Base-by-base conservation (phyloP, 116 monocot genomes). In the Trichopus zeylanicus region DNA sequence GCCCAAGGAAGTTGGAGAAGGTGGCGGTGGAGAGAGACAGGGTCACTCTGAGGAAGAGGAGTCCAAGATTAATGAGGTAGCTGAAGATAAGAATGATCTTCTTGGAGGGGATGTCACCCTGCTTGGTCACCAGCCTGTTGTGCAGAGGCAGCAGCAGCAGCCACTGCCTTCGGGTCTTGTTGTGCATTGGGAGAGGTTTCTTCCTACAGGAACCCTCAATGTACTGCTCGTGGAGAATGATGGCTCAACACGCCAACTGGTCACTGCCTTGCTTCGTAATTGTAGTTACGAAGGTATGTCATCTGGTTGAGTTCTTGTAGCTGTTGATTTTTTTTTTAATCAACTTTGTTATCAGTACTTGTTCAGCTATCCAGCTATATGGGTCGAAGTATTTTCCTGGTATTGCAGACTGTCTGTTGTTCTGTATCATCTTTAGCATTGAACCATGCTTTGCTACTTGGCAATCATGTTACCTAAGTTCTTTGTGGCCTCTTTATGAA, bases 191-290 rank as follows among this genome's bases (percentile, higher is more conserved):
- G 98, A 98, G 55, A 85, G 73, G 58, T 88, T 98, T 78, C 85
- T 98, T 61, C 98, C 91, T 26, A 53, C 88, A 18, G 73, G 77
- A 69, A 78, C 82, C 16, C 68, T 91, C 34, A 91, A 85, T 39
- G 85, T 98, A 61, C 64, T 98, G 55, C 73, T 98, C 5, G 98
- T 98, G 71, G 98, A 98, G 75, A 85, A 82, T 82, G 98, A 98
- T 60, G 80, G 91, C 63, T 91, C 75, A 24, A 98, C 98, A 15
- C 80, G 98, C 12, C 92, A 92, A 48, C 82, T 98, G 24, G 85
- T 98, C 59, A 83, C 72, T 51, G 92, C 98, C 7, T 74, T 98
- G 71, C 92, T 98, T 26, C 88, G 98, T 20, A 98, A 91, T 62
- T 91, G 98, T 63, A 78, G 83, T 34, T 98, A 98, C 74, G 98